Base-by-base conservation (phyloP, 352 stramenopile genomes). In the Halophytophthora batemanensis region DNA sequence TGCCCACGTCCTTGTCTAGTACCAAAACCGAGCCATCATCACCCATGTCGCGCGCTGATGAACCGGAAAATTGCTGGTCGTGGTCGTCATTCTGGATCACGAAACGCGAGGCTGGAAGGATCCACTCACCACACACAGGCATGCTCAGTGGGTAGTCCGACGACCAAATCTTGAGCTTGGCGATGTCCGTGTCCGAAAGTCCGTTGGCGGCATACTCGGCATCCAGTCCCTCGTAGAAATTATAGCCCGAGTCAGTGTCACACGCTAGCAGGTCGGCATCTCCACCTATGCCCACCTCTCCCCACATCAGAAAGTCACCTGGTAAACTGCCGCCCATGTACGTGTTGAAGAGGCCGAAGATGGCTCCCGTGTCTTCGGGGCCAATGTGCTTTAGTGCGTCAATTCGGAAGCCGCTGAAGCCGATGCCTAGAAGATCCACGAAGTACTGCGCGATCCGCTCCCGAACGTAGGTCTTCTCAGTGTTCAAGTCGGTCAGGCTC, bases 131-230 rank as follows among this genome's bases (percentile, higher is more conserved):
- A 22, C 73, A 84, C n/a, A 74, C 53, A 2, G 75, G 75, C 46
- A 74, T 65, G 11, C 73, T 49, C 34, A 71, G 80, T 8, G 80
- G 77, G 60, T 90, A 90, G 37, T 86, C 80, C 0, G 63, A 81
- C 38, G 75, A 86, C 80, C 75, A 90, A 47, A 88, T 82, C 66
- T 90, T 90, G 48, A 90, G 65, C 44, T 90, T 90, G 19, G 45
- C 41, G 8, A 90, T 76, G 46, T 90, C 80, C 0, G 38, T 67
- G 10, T 60, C 34, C 17, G 72, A 77, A 50, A 87, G 65, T 8
- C 77, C 80, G 10, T 64, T 70, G 1, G 70, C 58, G 3, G 50
- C 21, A 46, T 77, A 86, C 29, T 64, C 53, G 2, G 56, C 40
- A 29, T 88, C 77, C 11, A 90, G 59, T 0, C 64, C 76, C 23